Base-by-base conservation (phyloP, 2,329 filamentous ascomycete genomes). In the Aspergillus alliaceus region DNA sequence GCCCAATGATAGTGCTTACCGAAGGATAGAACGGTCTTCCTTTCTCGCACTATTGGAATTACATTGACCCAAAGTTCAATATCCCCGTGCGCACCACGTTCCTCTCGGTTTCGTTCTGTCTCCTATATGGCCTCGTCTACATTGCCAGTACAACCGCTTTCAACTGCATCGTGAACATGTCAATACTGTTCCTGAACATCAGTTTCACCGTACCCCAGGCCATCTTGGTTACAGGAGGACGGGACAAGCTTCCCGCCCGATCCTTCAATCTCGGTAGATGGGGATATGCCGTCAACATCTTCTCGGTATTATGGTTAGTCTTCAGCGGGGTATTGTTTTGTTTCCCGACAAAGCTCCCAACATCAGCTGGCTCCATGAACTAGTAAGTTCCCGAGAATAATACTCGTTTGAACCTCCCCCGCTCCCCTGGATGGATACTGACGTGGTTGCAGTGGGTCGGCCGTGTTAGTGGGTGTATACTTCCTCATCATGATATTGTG, bases 291-390 rank as follows among this genome's bases (percentile, higher is more conserved):
- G 48, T 75, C 37, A 82, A 83, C 27, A n/a, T 73, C 0, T 53
- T 80, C 6, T 72, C 77, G 0, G 66, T 78, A 15, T 54, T 73
- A 2, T 84, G 79, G 78, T 72, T 81, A 20, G 42, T 72, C 0
- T 58, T 82, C 6, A 76, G 76, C 0, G 74, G 79, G 34, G 58
- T 80, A 1, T 79, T 82, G 39, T 79, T 79, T 61, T 78, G 72
- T 0, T 79, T 82, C 34, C 80, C 79, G 1, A 70, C 69, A 1
- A 54, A 64, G 0, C 67, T 76, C 63, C 80, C 78, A 0, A 75
- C 79, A 0, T 77, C 75, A 1, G 56, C 72, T 0, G 68, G 75
- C 34, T 78, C 73, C 15, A 81, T 82, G 77, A 82, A 82, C 42
- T 81, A 82, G 53, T 55, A 44, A 24, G 53, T 51, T 7, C 14